phyloP scores from a whole-genome alignment of 2,329 filamentous ascomycete genomes.

The Phaeomoniella chlamydospora region DNA sequence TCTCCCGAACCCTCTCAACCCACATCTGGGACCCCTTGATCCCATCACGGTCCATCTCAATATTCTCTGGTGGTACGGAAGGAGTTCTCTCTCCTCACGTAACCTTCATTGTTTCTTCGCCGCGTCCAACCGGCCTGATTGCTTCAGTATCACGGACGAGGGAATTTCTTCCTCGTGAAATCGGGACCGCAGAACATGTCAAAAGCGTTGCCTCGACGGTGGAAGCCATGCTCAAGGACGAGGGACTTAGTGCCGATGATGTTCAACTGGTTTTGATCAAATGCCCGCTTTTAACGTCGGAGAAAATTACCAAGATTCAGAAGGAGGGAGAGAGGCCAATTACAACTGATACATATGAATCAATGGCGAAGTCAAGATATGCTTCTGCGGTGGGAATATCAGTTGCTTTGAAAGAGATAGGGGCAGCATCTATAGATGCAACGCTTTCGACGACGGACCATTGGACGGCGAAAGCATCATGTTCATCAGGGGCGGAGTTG shows the following conservation, averaged over 20 bases:
- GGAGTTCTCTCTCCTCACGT: constrained; percentile 18
- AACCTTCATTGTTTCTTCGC: constrained; percentile 13
- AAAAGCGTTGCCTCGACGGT: constrained; percentile 10
- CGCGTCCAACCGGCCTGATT: constrained; percentile 9
- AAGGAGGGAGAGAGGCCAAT: constrained; percentile 9
- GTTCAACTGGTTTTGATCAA: constrained; percentile 16
- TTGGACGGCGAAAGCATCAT: constrained; percentile 16
- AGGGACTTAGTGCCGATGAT: constrained; percentile 7
- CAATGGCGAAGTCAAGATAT: constrained; percentile 18
- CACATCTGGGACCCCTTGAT: constrained; percentile 17
- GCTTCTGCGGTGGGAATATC: constrained; percentile 17
- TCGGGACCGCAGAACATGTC: constrained; percentile 15
- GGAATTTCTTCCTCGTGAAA: constrained; percentile 13
- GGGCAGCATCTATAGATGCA: constrained; percentile 7
- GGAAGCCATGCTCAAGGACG: constrained; percentile 7
- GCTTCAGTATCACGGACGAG: constrained; percentile 15
- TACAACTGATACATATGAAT: constrained; percentile 17
- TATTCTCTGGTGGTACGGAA: constrained; percentile 19
- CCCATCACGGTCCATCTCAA: constrained; percentile 14
- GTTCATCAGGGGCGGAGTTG: constrained; percentile 18
- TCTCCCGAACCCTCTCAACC: constrained; percentile 16
- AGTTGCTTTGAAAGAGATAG: constrained; percentile 13
- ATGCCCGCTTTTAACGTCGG: constrained; percentile 16
- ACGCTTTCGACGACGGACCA: constrained; percentile 7
- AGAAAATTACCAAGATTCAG: constrained; percentile 13